Percentiles rank a stretch among this genome's conserved stretches.
Evolutionary conservation across 148 eudicot genomes (phyloP).

Genomic region (Chenopodium formosanum): DNA sequence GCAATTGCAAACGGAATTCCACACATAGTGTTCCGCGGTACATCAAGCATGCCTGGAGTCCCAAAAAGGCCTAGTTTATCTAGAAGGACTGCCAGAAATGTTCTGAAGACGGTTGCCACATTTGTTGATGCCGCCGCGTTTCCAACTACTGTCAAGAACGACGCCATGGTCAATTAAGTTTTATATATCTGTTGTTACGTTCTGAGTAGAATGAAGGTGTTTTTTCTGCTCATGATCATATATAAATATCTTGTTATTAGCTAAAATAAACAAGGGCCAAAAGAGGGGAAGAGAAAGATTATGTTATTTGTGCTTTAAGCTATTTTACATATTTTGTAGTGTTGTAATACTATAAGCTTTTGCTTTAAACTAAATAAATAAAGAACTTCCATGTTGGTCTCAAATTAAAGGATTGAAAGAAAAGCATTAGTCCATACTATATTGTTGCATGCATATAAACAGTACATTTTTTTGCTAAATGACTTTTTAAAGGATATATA

Average conservation of each 20-base stretch:
- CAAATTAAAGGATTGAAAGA: neutral
- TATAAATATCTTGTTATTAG: too few species aligned
- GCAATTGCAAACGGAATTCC: slow-evolving; percentile 29
- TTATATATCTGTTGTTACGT: neutral
- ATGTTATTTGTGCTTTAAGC: neutral
- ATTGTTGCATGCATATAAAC: too few species aligned
- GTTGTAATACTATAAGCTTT: too few species aligned
- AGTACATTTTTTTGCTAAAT: too few species aligned
- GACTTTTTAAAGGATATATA: too few species aligned
- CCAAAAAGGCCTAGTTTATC: neutral
- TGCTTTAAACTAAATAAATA: neutral
- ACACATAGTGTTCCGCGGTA: slow-evolving; percentile 22
- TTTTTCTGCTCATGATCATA: neutral
- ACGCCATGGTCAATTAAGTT: neutral
- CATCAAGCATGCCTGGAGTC: slow-evolving; percentile 27
- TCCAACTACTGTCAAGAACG: neutral
- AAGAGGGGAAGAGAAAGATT: neutral
- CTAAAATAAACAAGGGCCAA: slow-evolving; percentile 8
- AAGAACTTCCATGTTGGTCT: slow-evolving; percentile 1
- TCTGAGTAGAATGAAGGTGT: too few species aligned
- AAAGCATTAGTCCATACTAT: too few species aligned
- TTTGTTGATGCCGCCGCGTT: slow-evolving; percentile 9
- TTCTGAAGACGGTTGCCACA: slow-evolving; percentile 15
- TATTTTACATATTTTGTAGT: too few species aligned
- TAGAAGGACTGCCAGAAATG: slow-evolving; percentile 15